A percentile compares a stretch with the other conserved stretches of the same genome.
Conservation (phyloP, 73 alveolate genomes). For the Paramecium sexaurelia region DNA sequence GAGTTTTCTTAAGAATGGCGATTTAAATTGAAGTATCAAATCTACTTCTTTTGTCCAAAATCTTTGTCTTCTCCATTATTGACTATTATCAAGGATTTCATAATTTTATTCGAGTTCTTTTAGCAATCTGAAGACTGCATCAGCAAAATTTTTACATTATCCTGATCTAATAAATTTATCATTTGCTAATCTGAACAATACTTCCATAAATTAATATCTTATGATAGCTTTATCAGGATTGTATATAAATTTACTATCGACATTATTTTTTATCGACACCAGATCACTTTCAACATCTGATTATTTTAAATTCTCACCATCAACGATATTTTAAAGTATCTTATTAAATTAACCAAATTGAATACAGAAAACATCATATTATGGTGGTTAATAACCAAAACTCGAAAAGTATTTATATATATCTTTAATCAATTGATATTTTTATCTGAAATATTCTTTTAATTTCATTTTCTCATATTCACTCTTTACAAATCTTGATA, state of each 20-base stretch:
- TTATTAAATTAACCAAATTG: slow-evolving; percentile 50
- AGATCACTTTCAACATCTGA: background rate
- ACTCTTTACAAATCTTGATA: slow-evolving; percentile 71
- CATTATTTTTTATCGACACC: background rate
- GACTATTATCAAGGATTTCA: slow-evolving; percentile 12
- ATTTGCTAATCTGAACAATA: slow-evolving; percentile 71
- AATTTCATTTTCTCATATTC: slow-evolving; percentile 68
- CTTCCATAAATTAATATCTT: slow-evolving; percentile 72
- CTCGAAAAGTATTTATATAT: slow-evolving; percentile 37
- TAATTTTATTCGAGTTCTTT: slow-evolving; percentile 47
- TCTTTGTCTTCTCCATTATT: slow-evolving; percentile 71
- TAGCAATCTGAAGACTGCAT: slow-evolving; percentile 69
- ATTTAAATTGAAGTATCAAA: slow-evolving; percentile 50
- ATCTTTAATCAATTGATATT: slow-evolving; percentile 56
- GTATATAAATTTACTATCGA: background rate
- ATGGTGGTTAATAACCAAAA: slow-evolving; percentile 45
- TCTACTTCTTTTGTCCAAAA: slow-evolving; percentile 76
- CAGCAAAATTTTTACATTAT: slow-evolving; percentile 42
- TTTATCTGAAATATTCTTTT: slow-evolving; percentile 65
- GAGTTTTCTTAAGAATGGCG: slow-evolving; percentile 62
- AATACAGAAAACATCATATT: background rate
- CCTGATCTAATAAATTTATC: slow-evolving; percentile 69
- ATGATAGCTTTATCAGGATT: slow-evolving; percentile 72
- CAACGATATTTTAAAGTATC: background rate
- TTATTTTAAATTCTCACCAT: background rate